Base-by-base conservation (phyloP, 441 rosid species). In the Raphanus hybrid region DNA sequence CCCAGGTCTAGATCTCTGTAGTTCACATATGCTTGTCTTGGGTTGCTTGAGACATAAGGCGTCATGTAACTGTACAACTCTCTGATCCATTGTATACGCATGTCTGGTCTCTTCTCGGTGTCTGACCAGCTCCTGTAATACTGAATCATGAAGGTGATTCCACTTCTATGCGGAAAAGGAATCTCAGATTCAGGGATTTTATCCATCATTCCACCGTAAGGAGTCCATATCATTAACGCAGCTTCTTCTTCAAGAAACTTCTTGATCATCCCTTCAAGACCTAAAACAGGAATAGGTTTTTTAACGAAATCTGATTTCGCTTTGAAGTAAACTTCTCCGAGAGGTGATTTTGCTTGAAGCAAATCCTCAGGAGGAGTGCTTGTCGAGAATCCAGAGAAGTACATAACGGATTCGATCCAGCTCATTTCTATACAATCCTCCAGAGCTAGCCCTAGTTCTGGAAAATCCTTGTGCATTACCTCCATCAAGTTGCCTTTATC, bases 151-250 rank as follows among this genome's bases (percentile, higher is more conserved):
- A 48, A 87, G 37, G 81, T 45, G 26, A 63, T 84, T 5, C 93
- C 93, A 0, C 68, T 75, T 3, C 93, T 60, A 58, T 89, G 96
- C 0, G 91, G 90, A 15, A 86, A 90, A 0, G 95, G 88, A 12
- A 76, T 84, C 2, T 74, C 82, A 0, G 84, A 77, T 8, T 77
- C 86, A 0, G 85, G 34, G n/a, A 91, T 85, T 58, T 74, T 65
- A 5, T 57, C 71, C 96, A 91, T 89, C 83, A 63, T 81, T 2
- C 96, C 96, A 0, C 96, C 96, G 14, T 84, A 89, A 0, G 93
- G 84, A 60, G 79, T 87, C 85, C 85, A 78, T 64, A 87, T 90
- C 92, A 86, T 84, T 67, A 76, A 3, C 2, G 91, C 90, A 6
- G 0, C 6, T 0, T 87, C 90, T 67, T 90, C 94, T 39, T 84